Percentiles rank a stretch among this genome's conserved stretches.
phyloP scores from a whole-genome alignment of 2,329 filamentous ascomycete species.

The Ciborinia camelliae region DNA sequence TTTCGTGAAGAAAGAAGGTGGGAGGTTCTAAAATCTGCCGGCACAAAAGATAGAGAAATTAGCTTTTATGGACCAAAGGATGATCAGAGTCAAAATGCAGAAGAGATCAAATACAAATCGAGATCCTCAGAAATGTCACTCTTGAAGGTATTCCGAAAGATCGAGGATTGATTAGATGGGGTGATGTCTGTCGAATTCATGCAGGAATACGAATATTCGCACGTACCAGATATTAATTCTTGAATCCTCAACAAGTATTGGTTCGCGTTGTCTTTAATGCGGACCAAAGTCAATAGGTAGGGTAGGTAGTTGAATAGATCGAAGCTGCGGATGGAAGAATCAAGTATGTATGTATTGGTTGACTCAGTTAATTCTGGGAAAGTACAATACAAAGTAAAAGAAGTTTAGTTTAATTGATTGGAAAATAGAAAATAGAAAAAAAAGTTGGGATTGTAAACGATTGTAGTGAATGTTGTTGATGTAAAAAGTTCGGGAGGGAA shows the following conservation, averaged over 20 bases:
- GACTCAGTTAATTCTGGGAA: neutral
- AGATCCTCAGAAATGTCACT: neutral
- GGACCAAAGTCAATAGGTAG: too few species aligned
- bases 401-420: neutral
- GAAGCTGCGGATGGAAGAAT: neutral
- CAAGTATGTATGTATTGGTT: neutral
- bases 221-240: conserved; percentile 19
- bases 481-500: neutral
- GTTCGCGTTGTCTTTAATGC: conserved; percentile 9
- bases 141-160: conserved; percentile 4
- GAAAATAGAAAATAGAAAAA: neutral
- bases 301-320: neutral
- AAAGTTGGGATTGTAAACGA: neutral
- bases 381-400: neutral
- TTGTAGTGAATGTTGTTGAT: conserved; percentile 5
- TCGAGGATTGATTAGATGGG: conserved; percentile 12
- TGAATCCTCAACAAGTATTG: conserved; percentile 14
- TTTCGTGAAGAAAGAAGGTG: conserved; percentile 18
- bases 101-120: neutral
- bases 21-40: conserved; percentile 15
- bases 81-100: neutral
- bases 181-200: conserved; percentile 16
- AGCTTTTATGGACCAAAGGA: neutral
- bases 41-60: conserved; percentile 4
- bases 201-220: conserved; percentile 17